Evolutionary conservation across 345 rosid genomes (phyloP).

Genomic region (Streptanthus diversifolius): DNA sequence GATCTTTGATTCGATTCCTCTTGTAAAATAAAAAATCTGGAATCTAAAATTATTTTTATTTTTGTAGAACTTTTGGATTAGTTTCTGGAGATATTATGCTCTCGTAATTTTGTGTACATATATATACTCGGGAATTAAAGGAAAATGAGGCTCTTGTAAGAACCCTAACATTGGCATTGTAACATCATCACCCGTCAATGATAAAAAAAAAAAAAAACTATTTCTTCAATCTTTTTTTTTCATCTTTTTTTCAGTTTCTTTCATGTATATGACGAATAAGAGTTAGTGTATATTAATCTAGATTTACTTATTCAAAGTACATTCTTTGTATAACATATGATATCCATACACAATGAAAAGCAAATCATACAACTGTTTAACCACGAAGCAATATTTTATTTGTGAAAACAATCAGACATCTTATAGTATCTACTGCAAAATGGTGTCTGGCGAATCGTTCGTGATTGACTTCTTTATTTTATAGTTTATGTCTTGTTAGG

Average conservation of each 20-base stretch:
- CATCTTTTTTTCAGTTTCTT: neutral
- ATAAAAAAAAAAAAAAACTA: neutral
- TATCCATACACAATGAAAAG: neutral
- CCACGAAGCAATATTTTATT: neutral
- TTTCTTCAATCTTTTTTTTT: neutral
- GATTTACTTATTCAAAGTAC: too few species aligned
- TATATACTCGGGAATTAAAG: neutral
- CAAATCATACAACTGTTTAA: neutral
- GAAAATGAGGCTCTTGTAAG: neutral
- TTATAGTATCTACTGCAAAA: too few species aligned
- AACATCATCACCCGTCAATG: neutral
- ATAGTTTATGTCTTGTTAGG: neutral
- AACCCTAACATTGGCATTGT: neutral
- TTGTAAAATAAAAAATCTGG: neutral
- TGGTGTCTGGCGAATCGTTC: neutral
- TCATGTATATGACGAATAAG: neutral
- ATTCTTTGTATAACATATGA: neutral
- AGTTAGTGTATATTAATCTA: neutral
- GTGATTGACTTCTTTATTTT: neutral
- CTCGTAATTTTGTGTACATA: neutral
- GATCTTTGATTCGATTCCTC: constrained; percentile 22
- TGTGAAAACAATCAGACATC: neutral
- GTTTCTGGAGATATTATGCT: neutral
- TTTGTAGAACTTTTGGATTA: neutral
- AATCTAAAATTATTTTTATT: neutral